Evolutionary conservation across 208 protist species (phyloP).

Genomic region (Leishmania turanica): DNA sequence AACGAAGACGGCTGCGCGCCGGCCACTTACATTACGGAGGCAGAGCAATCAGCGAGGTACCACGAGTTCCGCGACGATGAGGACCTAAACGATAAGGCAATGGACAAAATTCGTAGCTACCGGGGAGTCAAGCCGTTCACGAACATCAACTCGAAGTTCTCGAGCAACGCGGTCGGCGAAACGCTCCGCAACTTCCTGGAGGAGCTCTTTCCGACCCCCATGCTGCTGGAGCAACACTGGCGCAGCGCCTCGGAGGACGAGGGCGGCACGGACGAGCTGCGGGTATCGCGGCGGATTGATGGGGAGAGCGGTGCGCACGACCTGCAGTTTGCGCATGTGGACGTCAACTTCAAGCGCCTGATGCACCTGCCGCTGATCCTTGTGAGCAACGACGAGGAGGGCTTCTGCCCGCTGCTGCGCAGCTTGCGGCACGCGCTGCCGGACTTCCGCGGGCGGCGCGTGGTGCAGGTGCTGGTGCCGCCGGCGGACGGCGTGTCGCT

Average conservation of each 20-base stretch:
- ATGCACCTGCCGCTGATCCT: conserved; percentile 18
- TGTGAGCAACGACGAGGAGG: conserved; percentile 29
- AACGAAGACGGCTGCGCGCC: conserved; percentile 28
- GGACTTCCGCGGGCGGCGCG: conserved; percentile 7
- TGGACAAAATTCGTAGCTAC: conserved; percentile 12
- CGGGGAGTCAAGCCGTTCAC: conserved; percentile 3
- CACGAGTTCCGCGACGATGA: conserved; percentile 15
- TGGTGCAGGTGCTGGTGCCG: conserved; percentile 24
- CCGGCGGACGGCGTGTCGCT: conserved; percentile 9
- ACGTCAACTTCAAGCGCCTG: background rate
- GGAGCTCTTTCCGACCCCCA: conserved; percentile 22
- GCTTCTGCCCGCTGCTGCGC: conserved; percentile 25
- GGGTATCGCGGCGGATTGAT: background rate
- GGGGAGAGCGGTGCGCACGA: background rate
- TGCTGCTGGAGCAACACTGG: conserved; percentile 19
- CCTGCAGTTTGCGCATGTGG: background rate
- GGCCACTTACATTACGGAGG: conserved; percentile 18
- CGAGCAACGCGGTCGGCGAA: background rate
- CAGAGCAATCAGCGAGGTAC: conserved; percentile 2
- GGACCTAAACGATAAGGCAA: background rate
- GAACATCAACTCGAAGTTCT: conserved; percentile 27
- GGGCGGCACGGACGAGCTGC: background rate
- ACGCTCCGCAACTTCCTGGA: conserved; percentile 15
- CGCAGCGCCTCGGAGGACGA: background rate
- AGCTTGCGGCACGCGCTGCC: conserved; percentile 20